Conservation (phyloP, 352 stramenopile species). For the Globisporangium splendens region DNA sequence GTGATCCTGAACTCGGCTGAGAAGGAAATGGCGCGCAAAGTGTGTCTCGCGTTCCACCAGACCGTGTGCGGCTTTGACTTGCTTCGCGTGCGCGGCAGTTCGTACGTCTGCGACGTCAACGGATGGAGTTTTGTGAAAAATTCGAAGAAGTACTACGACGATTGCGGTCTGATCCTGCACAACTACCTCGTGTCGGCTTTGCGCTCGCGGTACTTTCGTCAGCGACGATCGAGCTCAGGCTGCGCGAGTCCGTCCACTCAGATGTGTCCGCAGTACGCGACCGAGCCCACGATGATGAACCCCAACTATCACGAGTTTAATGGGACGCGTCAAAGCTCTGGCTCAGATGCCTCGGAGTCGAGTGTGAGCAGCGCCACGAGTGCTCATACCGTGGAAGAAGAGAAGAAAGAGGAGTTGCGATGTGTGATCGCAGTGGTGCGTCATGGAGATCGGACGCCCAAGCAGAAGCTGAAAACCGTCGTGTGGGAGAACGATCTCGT, state of each 20-base stretch:
- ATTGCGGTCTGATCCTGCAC: slow-evolving; percentile 95
- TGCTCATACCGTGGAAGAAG: slow-evolving; percentile 40
- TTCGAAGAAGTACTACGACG: slow-evolving; percentile 98
- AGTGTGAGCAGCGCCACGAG: slow-evolving; percentile 63
- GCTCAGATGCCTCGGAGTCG: slow-evolving; percentile 65
- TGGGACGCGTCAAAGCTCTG: slow-evolving; percentile 45
- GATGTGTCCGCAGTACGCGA: slow-evolving; percentile 81
- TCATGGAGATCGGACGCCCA: slow-evolving; percentile 98
- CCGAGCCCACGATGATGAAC: slow-evolving; percentile 34
- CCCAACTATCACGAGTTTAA: slow-evolving; percentile 21
- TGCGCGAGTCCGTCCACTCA: slow-evolving; percentile 34
- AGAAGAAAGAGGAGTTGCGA: slow-evolving; percentile 94
- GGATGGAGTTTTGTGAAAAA: slow-evolving; percentile 99
- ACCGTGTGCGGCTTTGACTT: slow-evolving; percentile 99
- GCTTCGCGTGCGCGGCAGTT: slow-evolving; percentile 88
- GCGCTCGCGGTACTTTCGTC: slow-evolving; percentile 74
- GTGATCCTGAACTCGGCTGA: slow-evolving; percentile 98
- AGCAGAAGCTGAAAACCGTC: slow-evolving; percentile 98
- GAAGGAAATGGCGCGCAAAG: slow-evolving; percentile 97
- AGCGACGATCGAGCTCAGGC: slow-evolving; percentile 51
- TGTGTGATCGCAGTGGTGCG: slow-evolving; percentile 98
- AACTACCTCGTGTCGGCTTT: slow-evolving; percentile 85
- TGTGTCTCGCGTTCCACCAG: slow-evolving; percentile 95
- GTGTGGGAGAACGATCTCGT: slow-evolving; percentile 87
- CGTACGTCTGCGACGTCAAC: slow-evolving; percentile 99